Evolutionary conservation across 352 stramenopile species (phyloP), one percentile per base, ranked within the genome.

Genomic region (Globisporangium megalacanthum): DNA sequence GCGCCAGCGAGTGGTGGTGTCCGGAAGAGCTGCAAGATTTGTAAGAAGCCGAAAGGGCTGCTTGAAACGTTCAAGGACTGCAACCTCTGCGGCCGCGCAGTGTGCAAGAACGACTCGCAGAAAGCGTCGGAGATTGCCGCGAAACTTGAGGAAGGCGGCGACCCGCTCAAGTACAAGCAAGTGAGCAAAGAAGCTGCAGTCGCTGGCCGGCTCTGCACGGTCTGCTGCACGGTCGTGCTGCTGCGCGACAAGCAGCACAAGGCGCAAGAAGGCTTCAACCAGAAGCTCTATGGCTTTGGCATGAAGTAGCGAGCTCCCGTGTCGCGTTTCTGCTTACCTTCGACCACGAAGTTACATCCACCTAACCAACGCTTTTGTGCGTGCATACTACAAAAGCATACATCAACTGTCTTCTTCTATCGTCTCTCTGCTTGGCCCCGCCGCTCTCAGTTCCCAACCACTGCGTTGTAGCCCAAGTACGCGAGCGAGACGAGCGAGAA

Each of bases 61-160:
- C 71, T 94, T 49, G 84, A 94, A 50, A 72, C 82, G 54, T 66
- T 89, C 20, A 75, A 71, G 45, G 82, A 92, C 61, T 94, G 84
- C 64, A 75, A 72, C 41, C 68, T 94, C 13, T 94, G 84, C 31
- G 83, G 81, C 19, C 84, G 84, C 48, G 68, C 77, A 0, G 75
- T 89, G 29, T 94, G 84, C 70, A 90, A 90, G 66, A 91, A 84
- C 61, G 89, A 81, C 72, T 94, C 82, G 25, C 73, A 89, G 60
- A 89, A 88, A 58, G 73, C 79, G 39, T 70, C 72, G 15, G 84
- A 94, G 51, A 74, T 91, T 54, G 83, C 84, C 39, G 72, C 75
- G 41, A 65, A 68, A 31, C 72, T 72, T 15, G 65, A 58, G 9
- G 71, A 82, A 44, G 72, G 64, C 47, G 70, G 51, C 22, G 56